A percentile compares a stretch with the other conserved stretches of the same genome.
phyloP scores from a whole-genome alignment of 139 green algal genomes.

The Chlamydomonas sphaeroides region DNA sequence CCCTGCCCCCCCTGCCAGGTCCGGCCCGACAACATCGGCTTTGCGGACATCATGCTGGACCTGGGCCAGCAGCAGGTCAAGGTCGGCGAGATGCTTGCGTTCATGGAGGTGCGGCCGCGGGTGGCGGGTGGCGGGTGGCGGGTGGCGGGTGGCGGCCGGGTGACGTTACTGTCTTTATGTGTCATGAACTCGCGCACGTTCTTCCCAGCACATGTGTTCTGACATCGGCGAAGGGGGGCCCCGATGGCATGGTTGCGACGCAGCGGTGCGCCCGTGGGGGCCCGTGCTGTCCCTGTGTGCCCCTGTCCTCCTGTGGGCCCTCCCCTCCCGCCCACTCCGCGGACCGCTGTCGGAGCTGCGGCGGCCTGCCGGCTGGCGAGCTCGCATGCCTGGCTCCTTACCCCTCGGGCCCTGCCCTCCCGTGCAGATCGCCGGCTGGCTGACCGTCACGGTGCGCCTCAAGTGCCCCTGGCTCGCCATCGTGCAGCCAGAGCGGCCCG shows the following conservation, averaged over 20 bases:
- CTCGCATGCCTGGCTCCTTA: too few relatives aligned
- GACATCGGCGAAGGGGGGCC: too few relatives aligned
- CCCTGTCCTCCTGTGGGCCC: background rate
- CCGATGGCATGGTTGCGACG: too few relatives aligned
- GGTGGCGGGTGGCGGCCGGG: background rate
- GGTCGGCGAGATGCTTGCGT: background rate
- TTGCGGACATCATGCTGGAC: background rate
- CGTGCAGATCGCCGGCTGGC: conserved; percentile 19
- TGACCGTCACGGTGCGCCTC: conserved; percentile 17
- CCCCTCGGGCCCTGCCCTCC: too few relatives aligned
- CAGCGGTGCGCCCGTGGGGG: background rate
- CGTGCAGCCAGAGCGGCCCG: background rate
- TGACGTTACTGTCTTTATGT: too few relatives aligned
- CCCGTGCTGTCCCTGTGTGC: background rate
- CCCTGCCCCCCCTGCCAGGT: background rate
- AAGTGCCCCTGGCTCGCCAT: conserved; percentile 35
- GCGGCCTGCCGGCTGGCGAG: too few relatives aligned
- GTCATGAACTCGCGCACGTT: too few relatives aligned
- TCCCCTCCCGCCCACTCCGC: background rate
- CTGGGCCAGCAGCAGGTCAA: background rate
- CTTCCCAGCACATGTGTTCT: too few relatives aligned
- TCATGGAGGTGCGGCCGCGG: conserved; percentile 19
- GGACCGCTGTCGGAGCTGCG: background rate
- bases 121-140: too few relatives aligned
- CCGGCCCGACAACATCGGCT: background rate